Base-by-base conservation (phyloP, 2,329 filamentous ascomycete species). In the Capronia epimyces region DNA sequence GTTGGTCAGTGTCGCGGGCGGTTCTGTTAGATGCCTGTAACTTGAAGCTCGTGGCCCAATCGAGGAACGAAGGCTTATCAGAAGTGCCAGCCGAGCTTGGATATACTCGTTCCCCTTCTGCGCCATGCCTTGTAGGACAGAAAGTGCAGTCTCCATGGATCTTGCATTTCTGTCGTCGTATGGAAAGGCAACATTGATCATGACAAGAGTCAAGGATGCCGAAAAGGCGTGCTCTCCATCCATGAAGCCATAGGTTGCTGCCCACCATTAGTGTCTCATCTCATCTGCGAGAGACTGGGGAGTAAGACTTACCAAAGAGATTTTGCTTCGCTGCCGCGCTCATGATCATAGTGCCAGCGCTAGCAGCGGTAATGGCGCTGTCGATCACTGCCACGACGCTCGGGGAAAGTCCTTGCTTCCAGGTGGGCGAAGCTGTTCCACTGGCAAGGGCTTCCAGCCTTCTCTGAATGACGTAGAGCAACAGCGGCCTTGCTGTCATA, bases 171-270 rank as follows among this genome's bases (percentile, higher is more conserved):
- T 61, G 5, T 68, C 60, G 44, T 73, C 70, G 22, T 66, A 61
- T 0, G 76, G 76, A 50, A 80, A 78, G 1, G 76, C 72, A 8
- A 73, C 71, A 60, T 76, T 77, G 16, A 77, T 73, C 72, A 80
- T 77, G 20, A 79, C 73, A 3, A 80, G 69, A 1, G 79, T 69
- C 9, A 80, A 70, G 9, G 75, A 71, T 1, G 77, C 75, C 0
- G 74, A 77, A 57, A 80, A 79, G 20, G 73, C 70, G 57, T 80
- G 77, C 53, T 80, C 77, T 13, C 75, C 73, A 51, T 80, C 77
- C 67, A 80, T 76, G 60, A 78, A 80, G 20, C 77, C 77, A 57
- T 77, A 80, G 0, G 76, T 80, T 16, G 77, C 75, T 71, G 36
- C 16, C 31, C 10, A 29, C 2, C n/a, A 22, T 46, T 20, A 46